Evolutionary conservation across 140 eudicot species (phyloP).

Genomic region (Ambrosia hybrid): DNA sequence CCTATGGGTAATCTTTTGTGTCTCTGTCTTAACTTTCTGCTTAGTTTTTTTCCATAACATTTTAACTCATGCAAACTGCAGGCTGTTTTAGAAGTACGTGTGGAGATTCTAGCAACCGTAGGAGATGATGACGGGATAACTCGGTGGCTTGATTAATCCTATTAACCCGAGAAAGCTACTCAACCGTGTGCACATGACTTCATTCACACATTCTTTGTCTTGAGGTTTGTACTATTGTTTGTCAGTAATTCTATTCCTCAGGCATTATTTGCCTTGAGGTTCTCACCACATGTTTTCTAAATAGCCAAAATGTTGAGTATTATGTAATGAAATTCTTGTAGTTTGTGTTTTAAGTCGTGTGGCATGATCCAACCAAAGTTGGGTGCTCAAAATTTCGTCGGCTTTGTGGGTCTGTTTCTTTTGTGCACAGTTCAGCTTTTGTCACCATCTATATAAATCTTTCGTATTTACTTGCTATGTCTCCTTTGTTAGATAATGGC

Average conservation of each 20-base stretch:
- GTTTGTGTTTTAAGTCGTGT: slow-evolving; percentile 13
- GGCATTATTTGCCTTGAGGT: slow-evolving; percentile 24
- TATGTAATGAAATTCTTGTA: slow-evolving; percentile 15
- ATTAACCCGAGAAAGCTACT: slow-evolving; percentile 11
- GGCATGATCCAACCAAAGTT: not conserved
- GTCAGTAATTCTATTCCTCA: slow-evolving; percentile 12
- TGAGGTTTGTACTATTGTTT: slow-evolving; percentile 23
- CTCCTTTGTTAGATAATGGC: not conserved
- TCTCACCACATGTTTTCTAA: not conserved
- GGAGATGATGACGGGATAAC: slow-evolving; percentile 88
- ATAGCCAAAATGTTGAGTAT: slow-evolving; percentile 14
- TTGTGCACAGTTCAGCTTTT: slow-evolving; percentile 12
- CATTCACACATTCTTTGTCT: slow-evolving; percentile 24
- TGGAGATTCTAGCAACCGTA: slow-evolving; percentile 79
- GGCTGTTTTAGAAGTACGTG: slow-evolving; percentile 88
- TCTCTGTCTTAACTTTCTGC: too few species aligned
- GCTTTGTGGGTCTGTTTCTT: slow-evolving; percentile 7
- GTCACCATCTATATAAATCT: not conserved
- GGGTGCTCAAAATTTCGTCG: not conserved
- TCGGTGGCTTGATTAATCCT: slow-evolving; percentile 81
- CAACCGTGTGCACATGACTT: slow-evolving; percentile 14
- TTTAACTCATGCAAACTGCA: slow-evolving; percentile 36
- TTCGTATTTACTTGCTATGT: not conserved
- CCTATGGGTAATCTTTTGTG: too few species aligned
- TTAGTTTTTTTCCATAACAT: too few species aligned